A percentile compares a stretch with the other conserved stretches of the same genome.
phyloP scores from a whole-genome alignment of 257 asterid species.

The Plantago ovata region DNA sequence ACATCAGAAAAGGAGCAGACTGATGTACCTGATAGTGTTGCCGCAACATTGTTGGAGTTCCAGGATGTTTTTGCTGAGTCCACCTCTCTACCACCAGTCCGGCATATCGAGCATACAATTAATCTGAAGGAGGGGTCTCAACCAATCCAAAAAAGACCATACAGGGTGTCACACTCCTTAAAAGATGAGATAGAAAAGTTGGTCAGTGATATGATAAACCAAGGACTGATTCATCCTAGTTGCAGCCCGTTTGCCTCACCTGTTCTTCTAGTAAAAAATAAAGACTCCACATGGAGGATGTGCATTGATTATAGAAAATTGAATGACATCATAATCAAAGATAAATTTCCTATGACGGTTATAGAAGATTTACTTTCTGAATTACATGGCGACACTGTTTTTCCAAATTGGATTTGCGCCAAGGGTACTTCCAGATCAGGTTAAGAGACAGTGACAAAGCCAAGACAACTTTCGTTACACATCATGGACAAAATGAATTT shows the following conservation, averaged over 20 bases:
- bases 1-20: no score
- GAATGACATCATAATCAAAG: not conserved
- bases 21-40: no score
- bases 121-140: accelerated
- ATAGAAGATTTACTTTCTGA: not conserved
- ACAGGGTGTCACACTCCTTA: not conserved
- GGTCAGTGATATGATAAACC: not conserved
- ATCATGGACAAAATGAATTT: not conserved
- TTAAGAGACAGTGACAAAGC: not conserved
- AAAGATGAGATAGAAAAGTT: not conserved
- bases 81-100: no score
- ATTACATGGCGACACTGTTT: not conserved
- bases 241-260: not conserved
- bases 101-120: no score
- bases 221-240: not conserved
- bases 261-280: not conserved
- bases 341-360: not conserved
- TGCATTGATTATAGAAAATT: not conserved
- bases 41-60: no score
- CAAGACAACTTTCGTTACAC: not conserved
- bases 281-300: not conserved
- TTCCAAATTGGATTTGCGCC: not conserved
- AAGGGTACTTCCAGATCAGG: not conserved
- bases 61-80: no score
- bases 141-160: not conserved